Evolutionary conservation across 306 rosid genomes (phyloP), one percentile per base, ranked within the genome.

Genomic region (Rosa lucieae): DNA sequence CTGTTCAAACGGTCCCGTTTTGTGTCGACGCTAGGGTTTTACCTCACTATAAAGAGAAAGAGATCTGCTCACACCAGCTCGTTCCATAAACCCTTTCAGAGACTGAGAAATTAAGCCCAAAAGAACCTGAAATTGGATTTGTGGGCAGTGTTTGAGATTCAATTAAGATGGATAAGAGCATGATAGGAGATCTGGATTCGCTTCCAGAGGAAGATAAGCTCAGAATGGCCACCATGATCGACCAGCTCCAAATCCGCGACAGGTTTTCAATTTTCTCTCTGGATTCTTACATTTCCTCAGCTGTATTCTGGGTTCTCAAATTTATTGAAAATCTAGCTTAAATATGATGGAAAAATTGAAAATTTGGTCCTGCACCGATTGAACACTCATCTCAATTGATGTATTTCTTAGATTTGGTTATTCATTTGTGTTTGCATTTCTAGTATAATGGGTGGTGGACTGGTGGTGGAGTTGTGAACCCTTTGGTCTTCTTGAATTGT

Each of bases 181-280:
- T 92, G 91, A 59, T 92, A 10, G 93, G 88, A n/a, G 97, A 88
- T 83, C 40, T 92, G 87, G 91, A 84, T 1, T 79, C 85, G 5
- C 93, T 90, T 78, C 86, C 89, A 0, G 92, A 89, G 48, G 91
- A 79, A 70, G 97, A 92, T 78, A 82, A 89, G 81, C 68, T 85
- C 62, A 79, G 92, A 82, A 92, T 92, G 93, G 32, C 97, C 17
- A 9, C 70, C 53, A 90, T 89, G 97, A 90, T 92, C 80, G 96
- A 89, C 35, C 96, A 92, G 87, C 92, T 92, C 42, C 96, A 90
- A 83, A 78, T 92, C 86, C 96, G 96, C 68, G 97, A 92, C 78
- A 86, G 93, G 93, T 89, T 55, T 74, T 53, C 67, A 14, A 1
- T 39, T 51, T 35, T 77, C 5, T 2, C 46, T 21, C 6, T 23